Percentiles rank a stretch among this genome's conserved stretches.
phyloP scores from a whole-genome alignment of 169 alveolate genomes.

The Plasmodium adleri region DNA sequence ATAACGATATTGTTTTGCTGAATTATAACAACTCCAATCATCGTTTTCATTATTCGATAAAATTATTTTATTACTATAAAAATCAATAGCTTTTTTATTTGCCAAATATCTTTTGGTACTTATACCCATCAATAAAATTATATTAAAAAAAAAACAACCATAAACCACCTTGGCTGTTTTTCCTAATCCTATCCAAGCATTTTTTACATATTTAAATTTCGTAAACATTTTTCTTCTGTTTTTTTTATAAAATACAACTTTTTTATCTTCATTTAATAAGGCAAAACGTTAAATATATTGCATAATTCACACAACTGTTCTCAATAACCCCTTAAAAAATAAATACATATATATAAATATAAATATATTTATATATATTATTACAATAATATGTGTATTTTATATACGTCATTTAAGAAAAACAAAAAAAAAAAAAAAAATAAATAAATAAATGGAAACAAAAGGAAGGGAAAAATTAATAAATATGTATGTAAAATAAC shows the following conservation, averaged over 20 bases:
- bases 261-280: neutral
- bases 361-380: too few species aligned
- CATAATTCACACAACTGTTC: too few species aligned
- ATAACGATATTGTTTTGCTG: conserved; percentile 84
- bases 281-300: too few species aligned
- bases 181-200: conserved; percentile 55
- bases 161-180: conserved; percentile 66
- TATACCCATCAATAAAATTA: conserved; percentile 62
- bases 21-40: conserved; percentile 83
- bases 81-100: conserved; percentile 57
- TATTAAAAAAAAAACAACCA: conserved; percentile 70
- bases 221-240: conserved; percentile 28
- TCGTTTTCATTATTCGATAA: conserved; percentile 60
- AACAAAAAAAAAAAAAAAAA: too few species aligned
- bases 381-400: too few species aligned
- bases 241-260: conserved; percentile 1
- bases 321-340: too few species aligned
- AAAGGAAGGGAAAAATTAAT: too few species aligned
- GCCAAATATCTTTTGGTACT: conserved; percentile 75
- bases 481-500: too few species aligned
- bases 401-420: too few species aligned
- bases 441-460: too few species aligned
- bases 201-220: conserved; percentile 25
- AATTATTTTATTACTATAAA: conserved; percentile 56
- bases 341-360: too few species aligned